A percentile compares a stretch with the other conserved stretches of the same genome.
Conservation (phyloP, 495 filamentous ascomycete genomes). For the Mycothermus thermophilus region DNA sequence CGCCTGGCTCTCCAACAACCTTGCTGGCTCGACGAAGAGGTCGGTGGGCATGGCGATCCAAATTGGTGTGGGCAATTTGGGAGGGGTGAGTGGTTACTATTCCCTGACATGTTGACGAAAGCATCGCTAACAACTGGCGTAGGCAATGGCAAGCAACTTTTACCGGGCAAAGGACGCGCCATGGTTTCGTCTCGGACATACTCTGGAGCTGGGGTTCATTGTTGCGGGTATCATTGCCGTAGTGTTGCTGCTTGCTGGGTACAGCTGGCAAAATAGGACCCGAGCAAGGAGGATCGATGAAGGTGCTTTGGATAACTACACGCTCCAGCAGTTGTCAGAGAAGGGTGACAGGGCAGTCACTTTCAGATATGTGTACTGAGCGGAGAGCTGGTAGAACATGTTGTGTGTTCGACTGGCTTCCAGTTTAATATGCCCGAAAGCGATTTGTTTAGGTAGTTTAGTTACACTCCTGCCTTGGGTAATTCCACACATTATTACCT, state of each 20-base stretch:
- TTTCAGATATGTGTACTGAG: slow-evolving; percentile 44
- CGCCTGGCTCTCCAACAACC: slow-evolving; percentile 58
- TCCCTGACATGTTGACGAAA: no score
- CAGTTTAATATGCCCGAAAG: no score
- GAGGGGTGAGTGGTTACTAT: slow-evolving; percentile 31
- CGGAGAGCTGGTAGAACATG: no score
- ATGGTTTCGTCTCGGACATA: slow-evolving; percentile 53
- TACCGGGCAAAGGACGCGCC: slow-evolving; percentile 53
- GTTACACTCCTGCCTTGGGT: no score
- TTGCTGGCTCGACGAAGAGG: slow-evolving; percentile 57
- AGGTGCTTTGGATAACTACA: slow-evolving; percentile 33
- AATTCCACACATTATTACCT: no score
- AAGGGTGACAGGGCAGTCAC: slow-evolving; percentile 50
- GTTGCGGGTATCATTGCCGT: slow-evolving; percentile 44
- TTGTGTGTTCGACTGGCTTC: no score
- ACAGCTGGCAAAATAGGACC: slow-evolving; percentile 45
- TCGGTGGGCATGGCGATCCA: slow-evolving; percentile 61
- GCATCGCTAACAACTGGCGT: no score
- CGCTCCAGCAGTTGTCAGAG: slow-evolving; percentile 40
- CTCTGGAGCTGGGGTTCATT: slow-evolving; percentile 56
- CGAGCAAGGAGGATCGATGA: slow-evolving; percentile 33
- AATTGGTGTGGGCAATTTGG: slow-evolving; percentile 61
- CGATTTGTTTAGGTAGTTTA: no score
- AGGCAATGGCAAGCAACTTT: slow-evolving; percentile 63
- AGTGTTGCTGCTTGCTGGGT: slow-evolving; percentile 39